A percentile compares a stretch with the other conserved stretches of the same genome.
Conservation (phyloP, 1,139 yeast species). For the Pichia sp. region DNA sequence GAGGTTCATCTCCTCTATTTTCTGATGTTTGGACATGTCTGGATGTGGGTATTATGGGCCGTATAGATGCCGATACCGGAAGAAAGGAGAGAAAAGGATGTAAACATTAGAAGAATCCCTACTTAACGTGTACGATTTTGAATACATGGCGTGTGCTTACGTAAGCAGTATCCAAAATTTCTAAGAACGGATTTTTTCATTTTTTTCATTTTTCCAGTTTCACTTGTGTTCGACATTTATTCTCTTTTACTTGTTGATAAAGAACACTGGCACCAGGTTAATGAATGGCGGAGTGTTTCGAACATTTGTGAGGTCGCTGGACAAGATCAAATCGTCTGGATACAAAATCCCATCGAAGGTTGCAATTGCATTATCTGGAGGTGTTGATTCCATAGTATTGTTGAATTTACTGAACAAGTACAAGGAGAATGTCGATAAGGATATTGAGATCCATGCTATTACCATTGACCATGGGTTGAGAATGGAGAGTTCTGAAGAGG, state of each 20-base stretch:
- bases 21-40: conserved; percentile 1
- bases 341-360: conserved; percentile 12
- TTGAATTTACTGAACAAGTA: conserved; percentile 44
- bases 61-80: too few species aligned
- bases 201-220: too few species aligned
- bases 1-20: conserved; percentile 21
- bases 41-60: too few species aligned
- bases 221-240: too few species aligned
- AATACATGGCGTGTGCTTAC: too few species aligned
- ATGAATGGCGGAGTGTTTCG: neutral
- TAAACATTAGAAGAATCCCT: too few species aligned
- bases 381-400: conserved; percentile 77
- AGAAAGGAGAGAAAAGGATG: too few species aligned
- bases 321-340: neutral
- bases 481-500: conserved; percentile 25
- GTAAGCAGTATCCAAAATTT: too few species aligned
- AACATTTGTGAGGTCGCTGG: conserved; percentile 2
- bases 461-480: conserved; percentile 30
- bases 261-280: too few species aligned
- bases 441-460: conserved; percentile 24
- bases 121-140: too few species aligned
- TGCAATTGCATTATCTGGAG: conserved; percentile 67
- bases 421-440: conserved; percentile 20
- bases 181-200: too few species aligned
- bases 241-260: too few species aligned